These are phyloP conservation scores for Aegle marmelos DNA, from an alignment of 345 rosid genomes.

Conservation along the genomic window DNA sequence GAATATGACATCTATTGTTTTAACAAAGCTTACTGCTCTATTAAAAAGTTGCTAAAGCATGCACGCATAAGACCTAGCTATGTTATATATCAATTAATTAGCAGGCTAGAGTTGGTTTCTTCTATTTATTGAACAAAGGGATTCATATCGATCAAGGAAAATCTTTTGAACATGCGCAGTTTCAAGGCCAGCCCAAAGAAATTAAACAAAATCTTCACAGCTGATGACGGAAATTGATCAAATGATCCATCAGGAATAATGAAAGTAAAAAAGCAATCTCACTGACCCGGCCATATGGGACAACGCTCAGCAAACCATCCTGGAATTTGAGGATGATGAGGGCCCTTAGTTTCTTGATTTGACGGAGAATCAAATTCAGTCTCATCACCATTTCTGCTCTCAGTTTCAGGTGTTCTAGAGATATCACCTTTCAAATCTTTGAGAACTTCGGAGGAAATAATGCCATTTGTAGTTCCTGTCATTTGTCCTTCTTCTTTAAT, in stretches of 20 bases:
- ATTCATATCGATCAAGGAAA: background rate
- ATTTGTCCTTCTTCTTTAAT: background rate
- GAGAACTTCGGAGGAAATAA: background rate
- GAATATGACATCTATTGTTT: no score
- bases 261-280: background rate
- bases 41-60: background rate
- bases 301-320: conserved; percentile 43
- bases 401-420: background rate
- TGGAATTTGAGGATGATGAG: conserved; percentile 9
- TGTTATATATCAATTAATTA: no score
- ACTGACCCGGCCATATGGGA: conserved; percentile 40
- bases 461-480: background rate
- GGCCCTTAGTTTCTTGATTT: background rate
- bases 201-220: background rate
- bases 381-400: background rate
- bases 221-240: background rate
- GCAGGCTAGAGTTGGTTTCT: background rate
- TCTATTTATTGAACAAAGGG: no score
- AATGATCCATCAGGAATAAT: background rate
- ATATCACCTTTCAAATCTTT: background rate
- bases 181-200: background rate
- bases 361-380: background rate
- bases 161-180: background rate
- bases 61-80: background rate
- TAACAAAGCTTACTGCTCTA: background rate